Base-by-base conservation (phyloP, 768 basidiomycete genomes). In the Sporobolomyces phaffii region DNA sequence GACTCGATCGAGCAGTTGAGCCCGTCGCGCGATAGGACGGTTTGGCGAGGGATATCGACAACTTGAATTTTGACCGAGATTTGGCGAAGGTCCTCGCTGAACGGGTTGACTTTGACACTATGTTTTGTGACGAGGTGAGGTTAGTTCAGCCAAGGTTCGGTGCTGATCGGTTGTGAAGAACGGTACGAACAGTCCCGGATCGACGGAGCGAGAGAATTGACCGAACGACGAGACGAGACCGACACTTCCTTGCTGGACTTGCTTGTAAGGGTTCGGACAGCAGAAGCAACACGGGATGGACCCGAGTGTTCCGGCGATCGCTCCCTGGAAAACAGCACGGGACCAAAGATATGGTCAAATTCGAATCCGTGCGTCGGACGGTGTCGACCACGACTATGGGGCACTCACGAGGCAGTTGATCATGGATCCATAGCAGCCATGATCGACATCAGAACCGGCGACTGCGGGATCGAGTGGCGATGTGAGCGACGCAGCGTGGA, bases 51-150 rank as follows among this genome's bases (percentile, higher is more conserved):
- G 74, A 93, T 91, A 29, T 87, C 80, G 72, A 85, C 88, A 73
- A 97, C 91, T 20, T 94, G 92, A 70, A 98, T 94, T 78, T 93
- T 94, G 78, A 97, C 92, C 76, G 96, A 90, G 70, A 97, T 90
- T 52, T 88, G 77, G 64, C 86, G 85, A 48, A 98, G 82, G 2
- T 83, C 83, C 77, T 98, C 94, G 20, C 91, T 89, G 83, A 92
- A 94, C 67, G 94, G 89, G 77, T 97, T 96, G 78, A 96, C 86
- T 73, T 91, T 85, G 57, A 88, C 88, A 6, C 47, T 48, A 18
- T 48, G 5, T 9, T 24, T 18, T 18, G 38, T 96, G 83, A 63
- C 93, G 65, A 3, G 64, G 61, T n/a, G n/a, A n/a, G n/a, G n/a
- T n/a, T n/a, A n/a, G n/a, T n/a, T n/a, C n/a, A n/a, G n/a, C n/a